These are phyloP conservation scores for Starmera amethionina DNA, from an alignment of 805 yeast species.

Conservation along the genomic window DNA sequence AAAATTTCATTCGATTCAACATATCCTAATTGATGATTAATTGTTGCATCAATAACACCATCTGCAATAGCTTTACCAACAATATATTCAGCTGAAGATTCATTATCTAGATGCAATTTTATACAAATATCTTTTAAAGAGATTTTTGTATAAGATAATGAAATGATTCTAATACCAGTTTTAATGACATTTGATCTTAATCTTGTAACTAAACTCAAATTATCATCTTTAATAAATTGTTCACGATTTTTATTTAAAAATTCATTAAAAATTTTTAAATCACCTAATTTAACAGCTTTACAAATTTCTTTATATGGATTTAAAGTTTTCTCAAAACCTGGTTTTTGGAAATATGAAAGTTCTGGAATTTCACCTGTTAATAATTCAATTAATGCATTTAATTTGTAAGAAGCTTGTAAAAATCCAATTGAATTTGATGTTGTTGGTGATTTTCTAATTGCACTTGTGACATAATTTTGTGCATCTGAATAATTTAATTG, in stretches of 20 bases:
- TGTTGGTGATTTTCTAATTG: slow-evolving; percentile 94
- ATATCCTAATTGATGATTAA: slow-evolving; percentile 83
- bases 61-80: slow-evolving; percentile 95
- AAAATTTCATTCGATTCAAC: slow-evolving; percentile 83
- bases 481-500: slow-evolving; percentile 91
- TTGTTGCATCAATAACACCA: slow-evolving; percentile 91
- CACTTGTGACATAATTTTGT: slow-evolving; percentile 83
- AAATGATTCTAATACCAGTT: slow-evolving; percentile 91
- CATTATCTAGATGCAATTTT: slow-evolving; percentile 84
- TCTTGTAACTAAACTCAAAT: slow-evolving; percentile 75
- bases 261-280: slow-evolving; percentile 68
- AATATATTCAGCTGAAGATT: slow-evolving; percentile 93
- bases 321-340: slow-evolving; percentile 47
- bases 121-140: slow-evolving; percentile 91
- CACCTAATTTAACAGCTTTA: slow-evolving; percentile 88
- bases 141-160: slow-evolving; percentile 82
- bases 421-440: slow-evolving; percentile 79
- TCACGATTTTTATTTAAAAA: slow-evolving; percentile 55
- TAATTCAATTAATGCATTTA: slow-evolving; percentile 79
- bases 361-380: slow-evolving; percentile 97
- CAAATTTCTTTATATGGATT: slow-evolving; percentile 81
- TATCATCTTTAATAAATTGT: slow-evolving; percentile 63
- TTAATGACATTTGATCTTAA: slow-evolving; percentile 95
- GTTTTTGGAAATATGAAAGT: slow-evolving; percentile 65
- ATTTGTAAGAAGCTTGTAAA: slow-evolving; percentile 79